Base-by-base conservation (phyloP, 75 land plant genomes). In the Pinus taeda region DNA sequence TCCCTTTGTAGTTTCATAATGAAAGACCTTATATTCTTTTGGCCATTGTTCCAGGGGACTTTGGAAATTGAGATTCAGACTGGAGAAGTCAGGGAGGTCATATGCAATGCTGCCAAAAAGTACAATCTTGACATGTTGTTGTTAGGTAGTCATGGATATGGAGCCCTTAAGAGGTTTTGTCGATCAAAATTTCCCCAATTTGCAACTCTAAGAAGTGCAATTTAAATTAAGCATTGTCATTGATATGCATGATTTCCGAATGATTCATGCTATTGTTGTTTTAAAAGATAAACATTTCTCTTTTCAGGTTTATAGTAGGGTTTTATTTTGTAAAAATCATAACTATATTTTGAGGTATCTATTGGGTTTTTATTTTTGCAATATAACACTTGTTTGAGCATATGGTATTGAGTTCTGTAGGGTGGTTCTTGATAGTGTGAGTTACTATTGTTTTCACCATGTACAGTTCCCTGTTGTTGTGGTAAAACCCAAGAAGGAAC, bases 371-470 rank as follows among this genome's bases (percentile, higher is more conserved):
- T 17, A 18, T 17, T 17, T 18, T 59, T 59, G 21, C 20, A 49
- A 49, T 49, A 49, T 2, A 49, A 49, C 55, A 49, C 55, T 49
- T 49, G 55, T 9, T 49, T 49, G 8, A 49, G 55, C 11, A 49
- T 1, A 49, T 11, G 12, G 2, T 49, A 49, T 9, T 49, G 12
- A n/a, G 20, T 59, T 17, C 21, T 69, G 7, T 21, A 59, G 60
- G 60, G 42, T 7, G 3, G 6, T 59, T 4, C 75, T 74, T 26
- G 75, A 70, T 11, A 74, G 75, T 55, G 75, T 74, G 58, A 74
- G 75, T 59, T 67, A 74, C 69, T 74, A 74, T 59, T 39, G 49
- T 55, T 67, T 74, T 6, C 75, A 74, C 75, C 75, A 74, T 42
- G 75, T 57, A 26, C 49, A 74, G 9, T 74, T 67, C 75, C 75